phyloP scores from a whole-genome alignment of 129 eudicot species.

The Centrapalus pauciflorus region DNA sequence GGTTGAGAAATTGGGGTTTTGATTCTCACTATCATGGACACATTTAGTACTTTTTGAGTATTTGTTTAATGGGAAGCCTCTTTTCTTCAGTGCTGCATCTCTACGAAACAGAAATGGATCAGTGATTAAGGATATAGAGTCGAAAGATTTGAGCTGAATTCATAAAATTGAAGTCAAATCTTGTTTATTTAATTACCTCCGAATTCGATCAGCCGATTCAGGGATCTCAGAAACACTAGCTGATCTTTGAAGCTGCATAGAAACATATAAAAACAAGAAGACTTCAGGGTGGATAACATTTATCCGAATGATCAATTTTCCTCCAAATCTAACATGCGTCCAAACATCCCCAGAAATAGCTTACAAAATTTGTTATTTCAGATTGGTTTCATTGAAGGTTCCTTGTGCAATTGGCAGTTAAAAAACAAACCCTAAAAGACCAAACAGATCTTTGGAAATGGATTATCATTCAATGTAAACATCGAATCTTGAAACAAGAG shows the following conservation, averaged over 20 bases:
- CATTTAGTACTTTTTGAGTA: slow-evolving; percentile 19
- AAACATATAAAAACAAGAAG: not conserved
- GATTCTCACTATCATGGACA: slow-evolving; percentile 63
- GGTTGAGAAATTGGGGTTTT: slow-evolving; percentile 66
- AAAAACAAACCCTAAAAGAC: not conserved
- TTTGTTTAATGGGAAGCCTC: slow-evolving; percentile 36
- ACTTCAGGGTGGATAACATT: not conserved
- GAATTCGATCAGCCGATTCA: slow-evolving; percentile 43
- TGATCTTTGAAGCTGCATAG: slow-evolving; percentile 48
- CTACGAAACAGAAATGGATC: slow-evolving; percentile 24
- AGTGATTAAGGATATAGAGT: not conserved
- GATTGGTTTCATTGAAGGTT: not conserved
- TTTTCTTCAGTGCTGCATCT: slow-evolving; percentile 70
- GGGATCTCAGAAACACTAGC: slow-evolving; percentile 53
- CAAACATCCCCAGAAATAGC: too few species aligned
- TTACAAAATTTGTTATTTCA: not conserved
- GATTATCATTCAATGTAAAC: not conserved
- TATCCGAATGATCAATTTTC: too few species aligned
- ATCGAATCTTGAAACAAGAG: not conserved
- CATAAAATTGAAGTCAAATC: not conserved
- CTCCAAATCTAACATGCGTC: too few species aligned
- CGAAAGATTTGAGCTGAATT: not conserved
- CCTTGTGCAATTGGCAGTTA: not conserved
- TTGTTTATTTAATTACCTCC: slow-evolving; percentile 42
- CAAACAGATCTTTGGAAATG: not conserved